A percentile compares a stretch with the other conserved stretches of the same genome.
phyloP scores from a whole-genome alignment of 2,329 filamentous ascomycete genomes.

The Ophiocordyceps sinensis region DNA sequence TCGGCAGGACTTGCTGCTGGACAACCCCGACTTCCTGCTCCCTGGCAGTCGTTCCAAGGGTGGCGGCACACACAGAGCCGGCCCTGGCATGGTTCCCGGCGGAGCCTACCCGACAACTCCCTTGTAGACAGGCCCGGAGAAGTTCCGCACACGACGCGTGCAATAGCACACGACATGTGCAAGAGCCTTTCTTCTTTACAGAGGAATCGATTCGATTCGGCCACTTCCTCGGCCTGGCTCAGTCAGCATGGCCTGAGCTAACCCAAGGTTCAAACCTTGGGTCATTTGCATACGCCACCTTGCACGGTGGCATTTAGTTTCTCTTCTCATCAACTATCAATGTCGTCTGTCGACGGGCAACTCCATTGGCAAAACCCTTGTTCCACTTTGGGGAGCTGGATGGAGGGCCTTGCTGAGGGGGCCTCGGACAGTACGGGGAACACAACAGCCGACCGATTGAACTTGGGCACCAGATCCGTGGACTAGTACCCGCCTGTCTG shows the following conservation, averaged over 20 bases:
- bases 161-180: slow-evolving; percentile 3
- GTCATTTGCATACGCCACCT: neutral
- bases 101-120: slow-evolving; percentile 32
- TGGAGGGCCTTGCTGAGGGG: no score
- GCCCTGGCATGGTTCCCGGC: slow-evolving; percentile 33
- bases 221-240: neutral
- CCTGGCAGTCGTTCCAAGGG: slow-evolving; percentile 26
- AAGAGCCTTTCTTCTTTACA: neutral
- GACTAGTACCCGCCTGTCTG: no score
- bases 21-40: slow-evolving; percentile 78
- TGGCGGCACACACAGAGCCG: slow-evolving; percentile 9
- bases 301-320: neutral
- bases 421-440: no score
- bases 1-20: slow-evolving; percentile 59
- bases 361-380: no score
- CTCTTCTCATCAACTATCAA: neutral
- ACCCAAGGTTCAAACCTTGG: neutral
- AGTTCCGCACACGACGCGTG: slow-evolving; percentile 6
- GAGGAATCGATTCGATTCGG: neutral
- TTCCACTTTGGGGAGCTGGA: no score
- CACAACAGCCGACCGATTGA: no score
- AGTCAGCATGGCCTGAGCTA: neutral
- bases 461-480: no score
- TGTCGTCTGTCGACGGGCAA: no score
- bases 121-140: neutral